Evolutionary conservation across 768 basidiomycete species (phyloP).

Genomic region (Clathrus columnatus): DNA sequence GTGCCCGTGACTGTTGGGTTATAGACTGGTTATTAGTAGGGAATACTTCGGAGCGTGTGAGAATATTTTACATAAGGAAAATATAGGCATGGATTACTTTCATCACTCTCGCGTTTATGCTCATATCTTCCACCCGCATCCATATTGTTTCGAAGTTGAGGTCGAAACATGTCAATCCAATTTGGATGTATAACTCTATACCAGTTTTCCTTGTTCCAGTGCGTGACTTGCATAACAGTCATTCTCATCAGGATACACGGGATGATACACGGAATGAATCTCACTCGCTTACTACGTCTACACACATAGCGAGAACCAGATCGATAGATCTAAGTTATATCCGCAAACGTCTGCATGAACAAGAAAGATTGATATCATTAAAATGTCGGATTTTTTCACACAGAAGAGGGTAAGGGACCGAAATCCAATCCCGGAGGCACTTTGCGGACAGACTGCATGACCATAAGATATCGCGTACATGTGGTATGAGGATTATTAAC

Average conservation of each 20-base stretch:
- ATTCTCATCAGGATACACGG: conserved; percentile 21
- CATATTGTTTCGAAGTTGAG: neutral
- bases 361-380: conserved; percentile 18
- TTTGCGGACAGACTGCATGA: conserved; percentile 83
- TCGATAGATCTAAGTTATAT: conserved; percentile 20
- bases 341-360: conserved; percentile 27
- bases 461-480: conserved; percentile 73
- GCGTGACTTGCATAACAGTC: too few species aligned
- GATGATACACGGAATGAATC: conserved; percentile 36
- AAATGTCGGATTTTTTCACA: conserved; percentile 23
- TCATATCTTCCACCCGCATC: neutral
- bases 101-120: neutral
- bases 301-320: neutral
- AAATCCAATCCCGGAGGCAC: conserved; percentile 41
- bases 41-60: too few species aligned
- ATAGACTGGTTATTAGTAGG: too few species aligned
- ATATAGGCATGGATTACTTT: too few species aligned
- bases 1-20: too few species aligned
- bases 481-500: conserved; percentile 71
- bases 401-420: conserved; percentile 38
- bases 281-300: conserved; percentile 29
- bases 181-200: neutral
- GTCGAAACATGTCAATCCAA: neutral
- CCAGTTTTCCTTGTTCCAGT: too few species aligned
- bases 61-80: too few species aligned